phyloP scores from a whole-genome alignment of 805 yeast genomes.

The Hanseniaspora taiwanica region DNA sequence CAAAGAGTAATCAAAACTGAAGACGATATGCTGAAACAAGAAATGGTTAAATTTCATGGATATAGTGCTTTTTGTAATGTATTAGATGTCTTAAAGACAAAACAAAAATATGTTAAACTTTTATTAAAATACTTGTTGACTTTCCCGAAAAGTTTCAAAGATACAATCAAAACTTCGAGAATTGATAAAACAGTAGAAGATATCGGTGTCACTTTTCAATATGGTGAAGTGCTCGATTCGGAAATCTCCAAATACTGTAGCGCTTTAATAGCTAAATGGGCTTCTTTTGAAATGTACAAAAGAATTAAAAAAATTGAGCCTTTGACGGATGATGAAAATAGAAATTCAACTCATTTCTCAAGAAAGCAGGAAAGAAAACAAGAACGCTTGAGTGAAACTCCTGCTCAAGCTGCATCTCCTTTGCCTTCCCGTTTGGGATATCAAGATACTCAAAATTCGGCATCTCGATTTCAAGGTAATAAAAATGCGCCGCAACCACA shows the following conservation, averaged over 20 bases:
- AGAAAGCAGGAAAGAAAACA: not conserved
- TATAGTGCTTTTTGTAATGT: slow-evolving; percentile 62
- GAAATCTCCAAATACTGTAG: slow-evolving; percentile 18
- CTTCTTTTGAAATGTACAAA: slow-evolving; percentile 63
- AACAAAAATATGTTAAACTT: slow-evolving; percentile 22
- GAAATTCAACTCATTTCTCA: not conserved
- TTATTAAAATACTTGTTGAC: slow-evolving; percentile 40
- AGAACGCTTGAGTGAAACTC: not conserved
- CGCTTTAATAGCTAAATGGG: slow-evolving; percentile 53
- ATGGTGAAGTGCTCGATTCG: slow-evolving; percentile 30
- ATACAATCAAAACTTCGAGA: slow-evolving; percentile 60
- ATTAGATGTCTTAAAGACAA: slow-evolving; percentile 16
- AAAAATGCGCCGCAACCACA: too few species aligned
- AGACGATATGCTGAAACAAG: slow-evolving; percentile 37
- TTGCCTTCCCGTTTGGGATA: too few species aligned
- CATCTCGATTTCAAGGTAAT: too few species aligned
- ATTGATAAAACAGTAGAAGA: slow-evolving; percentile 33
- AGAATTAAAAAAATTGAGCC: slow-evolving; percentile 36
- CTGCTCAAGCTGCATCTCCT: too few species aligned
- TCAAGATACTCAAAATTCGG: too few species aligned
- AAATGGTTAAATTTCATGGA: slow-evolving; percentile 73
- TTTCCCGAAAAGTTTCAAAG: slow-evolving; percentile 68
- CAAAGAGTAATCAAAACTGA: slow-evolving; percentile 42
- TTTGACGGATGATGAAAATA: slow-evolving; percentile 7
- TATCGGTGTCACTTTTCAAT: not conserved